These are phyloP conservation scores for Danielia reshetovae DNA, from an alignment of 805 yeast species.

Conservation along the genomic window DNA sequence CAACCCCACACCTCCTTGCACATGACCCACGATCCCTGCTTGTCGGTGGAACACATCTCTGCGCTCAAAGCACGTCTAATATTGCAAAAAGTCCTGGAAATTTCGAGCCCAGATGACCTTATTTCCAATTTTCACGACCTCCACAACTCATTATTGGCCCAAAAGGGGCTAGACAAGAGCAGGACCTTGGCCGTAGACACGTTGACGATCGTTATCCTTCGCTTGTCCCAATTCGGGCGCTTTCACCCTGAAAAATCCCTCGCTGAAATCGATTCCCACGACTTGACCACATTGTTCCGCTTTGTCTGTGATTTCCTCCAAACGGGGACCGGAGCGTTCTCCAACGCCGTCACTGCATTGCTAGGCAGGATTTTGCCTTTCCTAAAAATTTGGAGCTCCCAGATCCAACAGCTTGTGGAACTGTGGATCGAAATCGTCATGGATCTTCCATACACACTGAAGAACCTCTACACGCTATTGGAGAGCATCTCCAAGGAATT, in stretches of 20 bases:
- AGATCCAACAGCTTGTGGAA: constrained; percentile 20
- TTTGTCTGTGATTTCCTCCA: constrained; percentile 68
- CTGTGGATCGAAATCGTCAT: constrained; percentile 48
- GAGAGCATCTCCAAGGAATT: constrained; percentile 53
- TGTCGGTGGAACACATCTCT: not conserved
- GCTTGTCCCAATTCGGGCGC: constrained; percentile 32
- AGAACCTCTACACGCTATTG: constrained; percentile 58
- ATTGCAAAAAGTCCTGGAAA: not conserved
- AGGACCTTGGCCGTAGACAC: constrained; percentile 41
- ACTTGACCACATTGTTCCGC: constrained; percentile 36
- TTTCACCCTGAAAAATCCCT: not conserved
- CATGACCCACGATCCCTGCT: too few relatives aligned
- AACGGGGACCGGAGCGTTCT: constrained; percentile 65
- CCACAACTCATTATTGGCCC: not conserved
- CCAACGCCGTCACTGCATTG: constrained; percentile 63
- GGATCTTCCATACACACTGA: constrained; percentile 41
- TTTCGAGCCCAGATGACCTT: not conserved
- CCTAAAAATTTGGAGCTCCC: constrained; percentile 9
- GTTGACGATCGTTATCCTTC: constrained; percentile 58
- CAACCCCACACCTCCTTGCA: too few relatives aligned
- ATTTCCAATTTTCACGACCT: not conserved
- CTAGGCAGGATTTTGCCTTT: constrained; percentile 50
- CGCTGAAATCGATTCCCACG: not conserved
- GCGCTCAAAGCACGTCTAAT: not conserved
- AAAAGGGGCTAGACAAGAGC: constrained; percentile 5